Base-by-base conservation (phyloP, 2,329 filamentous ascomycete species). In the Ascochyta fabae region DNA sequence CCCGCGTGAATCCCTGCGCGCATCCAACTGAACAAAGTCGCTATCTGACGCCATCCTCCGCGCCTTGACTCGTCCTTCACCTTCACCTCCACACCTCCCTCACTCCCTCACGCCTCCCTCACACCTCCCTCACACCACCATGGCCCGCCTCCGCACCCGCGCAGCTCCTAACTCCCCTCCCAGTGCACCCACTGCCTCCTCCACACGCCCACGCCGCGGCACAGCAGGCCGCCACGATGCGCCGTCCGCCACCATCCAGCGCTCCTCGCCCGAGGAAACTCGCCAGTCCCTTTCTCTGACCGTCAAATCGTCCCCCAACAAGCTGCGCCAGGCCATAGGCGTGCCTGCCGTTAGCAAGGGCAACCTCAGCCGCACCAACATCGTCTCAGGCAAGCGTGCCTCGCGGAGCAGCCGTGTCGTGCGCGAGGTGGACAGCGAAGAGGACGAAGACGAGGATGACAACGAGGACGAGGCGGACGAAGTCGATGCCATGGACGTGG, bases 281-380 rank as follows among this genome's bases (percentile, higher is more conserved):
- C 77, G 76, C 56, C 77, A 76, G 56, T 79, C 77, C 46, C 77
- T 82, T 52, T 75, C 77, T 52, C 75, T 82, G 55, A 82, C 79
- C 35, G 79, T 82, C 60, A 81, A 81, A 58, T 79, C 79, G 13
- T 77, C 78, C 2, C 80, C 80, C 16, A 79, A 73, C 70, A 81
- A 79, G 69, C 74, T 82, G 23, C 73, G 79, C 49, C 76, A 81
- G 53, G 80, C 79, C 34, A 81, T 78, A 0, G 75, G 75, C 35
- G 75, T 73, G 26, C 65, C 63, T 8, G 57, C 52, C 10, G 48
- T 60, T 12, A 57, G 66, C 33, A 71, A 65, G 59, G 63, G 68
- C 15, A 60, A 65, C 34, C 72, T 75, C 45, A 77, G 66, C 55
- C 65, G 66, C 35, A 67, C 68, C 42, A 74, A 75, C 61, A 74